phyloP scores from a whole-genome alignment of 2,329 filamentous ascomycete genomes.

The Alternaria atra region DNA sequence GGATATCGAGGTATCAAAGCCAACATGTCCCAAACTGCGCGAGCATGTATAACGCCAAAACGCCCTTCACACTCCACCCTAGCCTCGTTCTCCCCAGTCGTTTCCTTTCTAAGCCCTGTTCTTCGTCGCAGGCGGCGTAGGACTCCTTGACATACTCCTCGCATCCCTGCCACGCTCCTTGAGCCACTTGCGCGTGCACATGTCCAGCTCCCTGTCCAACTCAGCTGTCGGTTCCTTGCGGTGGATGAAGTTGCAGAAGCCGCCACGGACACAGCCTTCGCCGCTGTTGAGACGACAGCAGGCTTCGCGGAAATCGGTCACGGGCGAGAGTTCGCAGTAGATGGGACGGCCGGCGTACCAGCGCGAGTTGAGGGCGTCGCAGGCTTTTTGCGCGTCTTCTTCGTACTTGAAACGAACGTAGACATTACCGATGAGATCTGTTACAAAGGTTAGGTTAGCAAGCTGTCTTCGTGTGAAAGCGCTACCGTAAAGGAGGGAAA shows the following conservation, averaged over 20 bases:
- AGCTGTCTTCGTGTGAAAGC: background rate
- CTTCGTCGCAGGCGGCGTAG: constrained; percentile 77
- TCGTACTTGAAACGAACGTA: constrained; percentile 99
- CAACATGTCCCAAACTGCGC: constrained; percentile 6
- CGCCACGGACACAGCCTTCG: constrained; percentile 93
- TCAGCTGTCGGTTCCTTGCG: constrained; percentile 92
- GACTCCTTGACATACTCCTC: constrained; percentile 81
- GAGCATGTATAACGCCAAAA: constrained; percentile 12
- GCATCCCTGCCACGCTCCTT: constrained; percentile 83
- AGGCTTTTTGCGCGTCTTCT: constrained; percentile 90
- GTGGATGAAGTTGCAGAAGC: constrained; percentile 99
- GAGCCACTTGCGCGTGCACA: constrained; percentile 97
- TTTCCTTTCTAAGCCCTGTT: constrained; percentile 10
- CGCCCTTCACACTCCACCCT: background rate
- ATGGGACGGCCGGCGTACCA: constrained; percentile 98
- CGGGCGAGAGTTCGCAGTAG: constrained; percentile 96
- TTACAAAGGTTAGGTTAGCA: constrained; percentile 11
- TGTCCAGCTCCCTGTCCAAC: constrained; percentile 84
- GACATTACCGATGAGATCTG: constrained; percentile 96
- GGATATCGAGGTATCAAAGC: constrained; percentile 18
- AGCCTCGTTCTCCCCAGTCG: background rate
- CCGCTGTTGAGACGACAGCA: constrained; percentile 94
- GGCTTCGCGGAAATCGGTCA: constrained; percentile 97
- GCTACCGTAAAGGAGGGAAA: background rate
- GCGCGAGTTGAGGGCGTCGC: constrained; percentile 90